These are phyloP conservation scores for Chamaenerion angustifolium DNA, from an alignment of 345 rosid genomes.

Conservation along the genomic window DNA sequence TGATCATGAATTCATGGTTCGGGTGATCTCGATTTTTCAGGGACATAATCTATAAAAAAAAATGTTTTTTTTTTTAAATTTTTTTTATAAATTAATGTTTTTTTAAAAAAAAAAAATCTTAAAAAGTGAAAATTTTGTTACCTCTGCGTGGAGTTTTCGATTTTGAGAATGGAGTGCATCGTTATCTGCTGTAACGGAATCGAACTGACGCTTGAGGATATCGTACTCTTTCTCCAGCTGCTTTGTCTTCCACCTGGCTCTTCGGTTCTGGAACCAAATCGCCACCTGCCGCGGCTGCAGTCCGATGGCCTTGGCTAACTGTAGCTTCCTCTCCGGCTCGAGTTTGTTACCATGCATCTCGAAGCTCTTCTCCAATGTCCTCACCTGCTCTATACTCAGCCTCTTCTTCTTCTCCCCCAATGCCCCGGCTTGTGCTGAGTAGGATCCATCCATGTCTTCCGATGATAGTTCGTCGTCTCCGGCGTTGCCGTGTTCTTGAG, in stretches of 20 bases:
- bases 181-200: constrained; percentile 55
- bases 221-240: constrained; percentile 90
- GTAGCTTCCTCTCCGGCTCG: constrained; percentile 91
- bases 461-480: constrained; percentile 46
- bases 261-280: constrained; percentile 88
- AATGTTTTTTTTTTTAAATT: too few species aligned
- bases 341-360: constrained; percentile 74
- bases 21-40: too few species aligned
- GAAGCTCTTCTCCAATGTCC: constrained; percentile 78
- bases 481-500: constrained; percentile 4
- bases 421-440: constrained; percentile 1
- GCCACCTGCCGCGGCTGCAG: constrained; percentile 91
- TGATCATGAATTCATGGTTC: too few species aligned
- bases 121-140: too few species aligned
- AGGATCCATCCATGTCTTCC: constrained; percentile 56
- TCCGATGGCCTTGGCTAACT: constrained; percentile 78
- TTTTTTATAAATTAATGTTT: too few species aligned
- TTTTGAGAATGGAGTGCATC: constrained; percentile 67
- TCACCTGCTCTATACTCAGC: constrained; percentile 78
- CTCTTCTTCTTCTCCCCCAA: constrained; percentile 86
- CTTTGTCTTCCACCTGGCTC: constrained; percentile 92
- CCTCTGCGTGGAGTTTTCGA: constrained; percentile 71
- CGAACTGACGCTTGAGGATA: constrained; percentile 59
- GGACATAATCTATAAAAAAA: too few species aligned
- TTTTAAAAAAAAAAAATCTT: too few species aligned